Percentiles rank a stretch among this genome's conserved stretches.
These are phyloP conservation scores for Aspergillus cejpii DNA, from an alignment of 2,329 filamentous ascomycete species.

Conservation along the genomic window DNA sequence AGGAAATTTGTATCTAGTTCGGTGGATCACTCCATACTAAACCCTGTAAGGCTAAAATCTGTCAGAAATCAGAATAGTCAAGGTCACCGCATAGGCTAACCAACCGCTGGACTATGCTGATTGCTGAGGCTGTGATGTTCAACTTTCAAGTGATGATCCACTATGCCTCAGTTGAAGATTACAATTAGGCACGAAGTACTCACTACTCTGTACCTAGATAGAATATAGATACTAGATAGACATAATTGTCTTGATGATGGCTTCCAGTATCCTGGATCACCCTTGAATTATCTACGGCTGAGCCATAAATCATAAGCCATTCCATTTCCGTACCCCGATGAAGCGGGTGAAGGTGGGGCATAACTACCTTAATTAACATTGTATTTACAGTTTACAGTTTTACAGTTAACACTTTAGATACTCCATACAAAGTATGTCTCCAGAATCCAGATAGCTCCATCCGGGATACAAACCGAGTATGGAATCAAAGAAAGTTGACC, in stretches of 20 bases:
- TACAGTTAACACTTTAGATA: no score
- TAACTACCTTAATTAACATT: background rate
- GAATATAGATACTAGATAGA: no score
- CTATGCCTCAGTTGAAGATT: no score
- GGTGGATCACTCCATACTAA: background rate
- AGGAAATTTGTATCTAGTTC: background rate
- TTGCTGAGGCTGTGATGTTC: background rate
- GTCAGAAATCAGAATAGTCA: no score
- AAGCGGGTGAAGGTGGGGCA: background rate
- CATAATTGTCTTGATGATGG: no score
- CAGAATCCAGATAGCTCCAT: no score
- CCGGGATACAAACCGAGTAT: no score
- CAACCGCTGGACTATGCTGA: background rate
- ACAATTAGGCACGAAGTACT: no score
- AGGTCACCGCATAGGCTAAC: background rate
- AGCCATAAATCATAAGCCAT: background rate
- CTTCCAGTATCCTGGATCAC: background rate
- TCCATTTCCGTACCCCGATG: background rate
- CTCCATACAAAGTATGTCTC: no score
- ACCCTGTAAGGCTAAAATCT: background rate
- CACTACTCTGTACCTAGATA: no score
- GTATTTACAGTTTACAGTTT: background rate
- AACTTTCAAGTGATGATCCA: no score
- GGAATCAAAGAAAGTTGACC: background rate
- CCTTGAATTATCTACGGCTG: no score